phyloP scores from a whole-genome alignment of 257 asterid genomes.

The Capsicum chinense region DNA sequence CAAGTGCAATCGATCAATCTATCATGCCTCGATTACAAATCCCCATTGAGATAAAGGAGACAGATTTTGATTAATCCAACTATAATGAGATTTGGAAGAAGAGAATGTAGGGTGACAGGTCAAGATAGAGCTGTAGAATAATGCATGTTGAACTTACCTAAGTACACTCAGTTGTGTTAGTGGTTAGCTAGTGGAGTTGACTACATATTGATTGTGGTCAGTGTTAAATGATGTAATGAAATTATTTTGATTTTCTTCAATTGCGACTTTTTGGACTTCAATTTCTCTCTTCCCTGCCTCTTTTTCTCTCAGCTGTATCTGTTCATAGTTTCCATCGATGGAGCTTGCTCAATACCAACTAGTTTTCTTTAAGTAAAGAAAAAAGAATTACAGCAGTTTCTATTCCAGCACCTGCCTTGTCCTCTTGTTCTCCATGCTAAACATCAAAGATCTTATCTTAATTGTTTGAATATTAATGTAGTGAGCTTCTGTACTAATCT shows the following conservation, averaged over 20 bases:
- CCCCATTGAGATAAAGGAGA: neutral
- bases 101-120: neutral
- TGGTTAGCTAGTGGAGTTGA: neutral
- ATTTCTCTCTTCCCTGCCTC: neutral
- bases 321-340: neutral
- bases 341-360: neutral
- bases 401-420: neutral
- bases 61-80: neutral
- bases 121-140: neutral
- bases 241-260: neutral
- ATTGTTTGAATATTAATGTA: neutral
- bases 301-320: neutral
- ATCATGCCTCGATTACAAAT: neutral
- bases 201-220: neutral
- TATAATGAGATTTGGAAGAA: neutral
- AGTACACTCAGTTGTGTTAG: neutral
- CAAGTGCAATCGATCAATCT: neutral
- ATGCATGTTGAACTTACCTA: neutral
- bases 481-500: neutral
- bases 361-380: neutral
- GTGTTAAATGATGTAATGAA: neutral
- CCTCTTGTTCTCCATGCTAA: neutral
- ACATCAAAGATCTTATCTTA: neutral
- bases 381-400: neutral
- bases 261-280: neutral